Base-by-base conservation (phyloP, 2,329 filamentous ascomycete genomes). In the Fonsecaea monophora region DNA sequence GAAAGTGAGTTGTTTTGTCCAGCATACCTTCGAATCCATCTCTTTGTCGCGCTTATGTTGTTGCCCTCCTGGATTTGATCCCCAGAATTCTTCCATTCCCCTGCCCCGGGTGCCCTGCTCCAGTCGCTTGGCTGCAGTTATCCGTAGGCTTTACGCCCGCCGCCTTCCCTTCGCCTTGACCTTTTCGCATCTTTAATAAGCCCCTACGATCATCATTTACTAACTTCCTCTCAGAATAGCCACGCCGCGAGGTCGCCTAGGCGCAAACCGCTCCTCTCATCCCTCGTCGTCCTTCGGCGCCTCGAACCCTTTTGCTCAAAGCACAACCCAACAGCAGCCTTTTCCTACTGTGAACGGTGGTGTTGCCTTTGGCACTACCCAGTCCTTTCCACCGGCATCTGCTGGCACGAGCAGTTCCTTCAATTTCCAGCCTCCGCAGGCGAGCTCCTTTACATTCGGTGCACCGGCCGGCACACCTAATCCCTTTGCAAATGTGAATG, bases 1-100 rank as follows among this genome's bases (percentile, higher is more conserved):
- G 84, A 78, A 86, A 82, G 84, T 86, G 78, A 81, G 84, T 85
- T 32, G 50, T 21, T 38, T 34, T 35, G 21, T 60, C 25, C 38
- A 32, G 21, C 18, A 50, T 60, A 40, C 15, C 38, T 56, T 54
- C 13, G 56, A 38, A 34, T 34, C 35, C 7, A 12, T 25, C 32
- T 34, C 42, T 13, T 59, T 35, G 55, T 37, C 48, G 30, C 37
- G 42, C 37, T 37, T n/a, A 57, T 62, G 35, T 60, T 60, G 54
- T 61, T 37, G 56, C 53, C 30, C 48, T 61, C 42, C 56, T 55
- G 50, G 38, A 64, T 55, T 57, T 15, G 45, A 53, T 62, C 59
- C 61, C 45, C 57, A 53, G 38, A 55, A 35, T 55, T 35, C 48
- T 18, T 40, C 35, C 18, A 34, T 53, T 48, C 62, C 66, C 40